phyloP scores from a whole-genome alignment of 331 rosid genomes.

The Telfairia occidentalis region DNA sequence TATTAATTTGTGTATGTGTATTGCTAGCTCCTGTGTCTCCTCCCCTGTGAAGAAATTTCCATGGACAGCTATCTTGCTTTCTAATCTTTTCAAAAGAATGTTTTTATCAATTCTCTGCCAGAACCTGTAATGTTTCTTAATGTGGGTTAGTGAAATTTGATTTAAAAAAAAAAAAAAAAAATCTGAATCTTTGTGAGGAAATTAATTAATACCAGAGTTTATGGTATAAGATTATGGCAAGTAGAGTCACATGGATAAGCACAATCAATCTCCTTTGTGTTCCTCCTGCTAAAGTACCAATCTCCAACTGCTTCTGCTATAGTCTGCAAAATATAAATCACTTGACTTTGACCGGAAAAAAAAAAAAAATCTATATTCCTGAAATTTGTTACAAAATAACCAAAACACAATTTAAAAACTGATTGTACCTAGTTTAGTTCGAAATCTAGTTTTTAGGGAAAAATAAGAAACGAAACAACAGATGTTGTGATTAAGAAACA shows the following conservation, averaged over 20 bases:
- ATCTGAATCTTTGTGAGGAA: neutral
- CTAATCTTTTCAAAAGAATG: neutral
- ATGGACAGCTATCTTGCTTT: neutral
- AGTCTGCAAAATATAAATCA: constrained; percentile 38
- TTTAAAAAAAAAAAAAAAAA: neutral
- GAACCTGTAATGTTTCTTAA: constrained; percentile 1
- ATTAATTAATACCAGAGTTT: neutral
- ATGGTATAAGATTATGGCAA: constrained; percentile 66
- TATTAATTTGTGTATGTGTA: neutral
- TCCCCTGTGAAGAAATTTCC: neutral
- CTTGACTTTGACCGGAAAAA: neutral
- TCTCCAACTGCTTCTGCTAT: constrained; percentile 90
- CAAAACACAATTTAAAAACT: no score
- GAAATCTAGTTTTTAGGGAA: no score
- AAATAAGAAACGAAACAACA: no score
- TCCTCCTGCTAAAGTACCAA: constrained; percentile 73
- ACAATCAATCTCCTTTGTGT: constrained; percentile 52
- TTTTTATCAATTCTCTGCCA: neutral
- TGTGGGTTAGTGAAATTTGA: neutral
- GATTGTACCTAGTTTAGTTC: no score
- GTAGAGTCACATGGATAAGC: constrained; percentile 78
- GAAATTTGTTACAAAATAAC: neutral
- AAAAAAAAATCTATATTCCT: neutral
- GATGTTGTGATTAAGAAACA: neutral
- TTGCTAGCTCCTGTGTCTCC: neutral